phyloP scores from a whole-genome alignment of 768 basidiomycete species.

The Punctularia strigosozonata region DNA sequence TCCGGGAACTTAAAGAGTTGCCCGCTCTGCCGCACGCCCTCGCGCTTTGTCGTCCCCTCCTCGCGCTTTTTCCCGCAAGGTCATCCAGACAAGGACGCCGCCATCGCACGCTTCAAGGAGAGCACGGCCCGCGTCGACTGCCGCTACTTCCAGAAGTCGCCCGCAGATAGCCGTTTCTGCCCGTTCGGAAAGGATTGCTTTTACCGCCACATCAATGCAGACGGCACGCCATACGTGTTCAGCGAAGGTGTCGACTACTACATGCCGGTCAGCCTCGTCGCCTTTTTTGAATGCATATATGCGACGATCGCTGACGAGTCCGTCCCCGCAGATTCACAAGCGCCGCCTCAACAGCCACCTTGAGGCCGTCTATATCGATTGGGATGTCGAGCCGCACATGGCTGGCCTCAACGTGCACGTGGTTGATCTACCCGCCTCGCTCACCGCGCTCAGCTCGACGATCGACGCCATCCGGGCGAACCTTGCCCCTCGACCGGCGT shows the following conservation, averaged over 20 bases:
- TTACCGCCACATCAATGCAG: conserved; percentile 57
- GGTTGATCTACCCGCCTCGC: conserved; percentile 20
- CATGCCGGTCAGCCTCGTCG: conserved; percentile 36
- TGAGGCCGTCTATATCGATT: conserved; percentile 17
- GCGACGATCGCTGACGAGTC: conserved; percentile 16
- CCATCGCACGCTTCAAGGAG: conserved; percentile 48
- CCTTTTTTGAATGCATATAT: conserved; percentile 17
- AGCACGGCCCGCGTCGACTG: conserved; percentile 67
- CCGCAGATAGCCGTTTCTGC: conserved; percentile 40
- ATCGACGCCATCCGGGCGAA: conserved; percentile 21
- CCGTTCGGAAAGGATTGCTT: conserved; percentile 79
- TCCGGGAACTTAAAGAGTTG: conserved; percentile 65
- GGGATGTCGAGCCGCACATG: conserved; percentile 15
- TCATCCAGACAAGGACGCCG: conserved; percentile 36
- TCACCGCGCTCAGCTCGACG: conserved; percentile 31
- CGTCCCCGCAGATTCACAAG: conserved; percentile 14
- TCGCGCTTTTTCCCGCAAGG: conserved; percentile 51
- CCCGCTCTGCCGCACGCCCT: conserved; percentile 60
- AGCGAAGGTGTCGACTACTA: conserved; percentile 38
- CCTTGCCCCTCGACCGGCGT: conserved; percentile 18
- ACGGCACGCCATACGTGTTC: conserved; percentile 53
- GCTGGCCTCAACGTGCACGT: conserved; percentile 39
- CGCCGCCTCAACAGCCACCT: conserved; percentile 18
- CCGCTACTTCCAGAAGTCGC: conserved; percentile 55
- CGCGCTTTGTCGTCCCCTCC: conserved; percentile 64